phyloP scores from a whole-genome alignment of 139 green algal species.

The Tetradesmus lagerheimii region DNA sequence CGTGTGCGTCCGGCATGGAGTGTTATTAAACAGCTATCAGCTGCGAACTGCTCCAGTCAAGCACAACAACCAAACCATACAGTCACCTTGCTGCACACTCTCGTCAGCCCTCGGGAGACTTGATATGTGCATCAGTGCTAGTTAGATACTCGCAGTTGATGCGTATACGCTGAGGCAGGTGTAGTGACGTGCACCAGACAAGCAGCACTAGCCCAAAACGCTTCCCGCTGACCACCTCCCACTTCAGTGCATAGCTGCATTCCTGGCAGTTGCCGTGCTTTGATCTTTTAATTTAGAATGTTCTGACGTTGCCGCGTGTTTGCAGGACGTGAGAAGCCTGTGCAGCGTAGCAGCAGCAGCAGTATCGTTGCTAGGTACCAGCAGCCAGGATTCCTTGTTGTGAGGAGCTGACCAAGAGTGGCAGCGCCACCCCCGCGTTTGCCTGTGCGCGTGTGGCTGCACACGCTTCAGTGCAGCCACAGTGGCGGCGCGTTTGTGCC shows the following conservation, averaged over 20 bases:
- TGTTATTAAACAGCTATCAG: neutral
- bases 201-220: neutral
- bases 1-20: neutral
- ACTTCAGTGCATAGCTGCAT: neutral
- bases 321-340: neutral
- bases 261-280: neutral
- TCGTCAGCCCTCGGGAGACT: neutral
- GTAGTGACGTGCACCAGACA: neutral
- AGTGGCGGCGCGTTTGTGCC: neutral
- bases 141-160: neutral
- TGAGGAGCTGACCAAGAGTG: neutral
- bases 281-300: neutral
- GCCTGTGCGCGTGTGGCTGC: neutral
- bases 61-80: neutral
- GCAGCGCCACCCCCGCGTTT: neutral
- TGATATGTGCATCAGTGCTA: neutral
- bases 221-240: neutral
- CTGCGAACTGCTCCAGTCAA: neutral
- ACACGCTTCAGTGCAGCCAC: neutral
- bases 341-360: neutral
- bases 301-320: neutral
- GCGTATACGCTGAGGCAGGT: neutral
- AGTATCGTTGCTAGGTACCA: neutral
- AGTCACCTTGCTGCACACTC: neutral
- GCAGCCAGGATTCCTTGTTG: neutral